phyloP scores from a whole-genome alignment of 169 alveolate genomes.

The Plasmodium chabaudi region DNA sequence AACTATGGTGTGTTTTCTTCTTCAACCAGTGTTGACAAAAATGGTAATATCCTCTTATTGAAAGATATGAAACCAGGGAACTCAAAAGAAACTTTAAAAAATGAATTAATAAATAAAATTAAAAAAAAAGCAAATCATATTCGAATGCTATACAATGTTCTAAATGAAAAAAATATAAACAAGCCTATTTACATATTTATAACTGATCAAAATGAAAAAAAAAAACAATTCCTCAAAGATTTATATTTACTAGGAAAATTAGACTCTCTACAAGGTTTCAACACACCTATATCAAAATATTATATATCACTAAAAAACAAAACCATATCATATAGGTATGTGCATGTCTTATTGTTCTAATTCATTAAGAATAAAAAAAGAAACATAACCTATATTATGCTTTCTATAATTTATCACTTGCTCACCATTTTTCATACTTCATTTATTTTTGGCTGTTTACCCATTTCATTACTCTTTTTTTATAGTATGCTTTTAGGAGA shows the following conservation, averaged over 20 bases:
- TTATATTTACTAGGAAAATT: slow-evolving; percentile 30
- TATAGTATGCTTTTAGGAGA: slow-evolving; percentile 5
- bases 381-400: background rate
- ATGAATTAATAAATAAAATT: slow-evolving; percentile 35
- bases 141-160: slow-evolving; percentile 23
- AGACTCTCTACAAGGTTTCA: slow-evolving; percentile 47
- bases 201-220: slow-evolving; percentile 40
- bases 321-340: background rate
- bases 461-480: slow-evolving; percentile 2
- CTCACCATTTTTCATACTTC: background rate
- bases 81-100: background rate
- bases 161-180: slow-evolving; percentile 19
- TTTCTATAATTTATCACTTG: background rate
- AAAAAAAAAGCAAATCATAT: slow-evolving; percentile 37
- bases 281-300: slow-evolving; percentile 60
- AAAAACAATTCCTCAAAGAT: slow-evolving; percentile 23
- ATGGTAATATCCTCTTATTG: background rate
- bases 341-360: background rate
- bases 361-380: background rate
- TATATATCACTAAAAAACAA: slow-evolving; percentile 23
- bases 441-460: background rate
- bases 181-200: slow-evolving; percentile 56
- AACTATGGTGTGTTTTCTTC: background rate
- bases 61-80: background rate
- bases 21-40: background rate